These are phyloP conservation scores for Gossypium laxum DNA, from an alignment of 441 rosid genomes.

Conservation along the genomic window DNA sequence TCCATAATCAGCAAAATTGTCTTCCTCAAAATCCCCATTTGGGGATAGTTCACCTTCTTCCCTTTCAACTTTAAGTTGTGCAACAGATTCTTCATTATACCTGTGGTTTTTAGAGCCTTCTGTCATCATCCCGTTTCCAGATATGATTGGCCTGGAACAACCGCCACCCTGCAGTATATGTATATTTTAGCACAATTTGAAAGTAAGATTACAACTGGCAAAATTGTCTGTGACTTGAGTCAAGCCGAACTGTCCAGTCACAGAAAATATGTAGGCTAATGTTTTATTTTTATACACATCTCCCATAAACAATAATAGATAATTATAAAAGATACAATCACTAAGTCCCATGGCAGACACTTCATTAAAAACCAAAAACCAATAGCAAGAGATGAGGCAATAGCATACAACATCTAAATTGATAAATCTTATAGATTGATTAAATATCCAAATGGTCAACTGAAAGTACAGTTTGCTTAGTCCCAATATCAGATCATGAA, in stretches of 20 bases:
- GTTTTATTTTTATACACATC: neutral
- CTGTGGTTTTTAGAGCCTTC: slow-evolving; percentile 42
- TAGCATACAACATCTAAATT: neutral
- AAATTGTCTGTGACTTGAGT: neutral
- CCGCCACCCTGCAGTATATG: slow-evolving; percentile 44
- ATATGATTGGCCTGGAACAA: slow-evolving; percentile 29
- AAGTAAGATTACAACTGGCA: neutral
- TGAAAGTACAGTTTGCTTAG: slow-evolving; percentile 2
- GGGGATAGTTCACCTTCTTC: slow-evolving; percentile 99
- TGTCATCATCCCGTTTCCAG: slow-evolving; percentile 42
- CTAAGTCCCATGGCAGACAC: neutral
- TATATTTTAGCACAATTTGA: slow-evolving; percentile 8
- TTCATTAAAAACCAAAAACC: neutral
- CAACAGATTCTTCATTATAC: slow-evolving; percentile 42
- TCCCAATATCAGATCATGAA: neutral
- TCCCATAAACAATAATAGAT: neutral
- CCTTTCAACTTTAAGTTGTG: slow-evolving; percentile 65
- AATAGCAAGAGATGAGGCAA: neutral
- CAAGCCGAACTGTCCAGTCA: slow-evolving; percentile 5
- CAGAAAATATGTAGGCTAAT: neutral
- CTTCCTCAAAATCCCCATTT: slow-evolving; percentile 85
- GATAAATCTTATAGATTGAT: neutral
- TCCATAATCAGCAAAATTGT: slow-evolving; percentile 66
- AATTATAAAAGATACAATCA: neutral
- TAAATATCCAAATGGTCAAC: neutral